Evolutionary conservation across 352 stramenopile species (phyloP).

Genomic region (Pythium plurisporium): DNA sequence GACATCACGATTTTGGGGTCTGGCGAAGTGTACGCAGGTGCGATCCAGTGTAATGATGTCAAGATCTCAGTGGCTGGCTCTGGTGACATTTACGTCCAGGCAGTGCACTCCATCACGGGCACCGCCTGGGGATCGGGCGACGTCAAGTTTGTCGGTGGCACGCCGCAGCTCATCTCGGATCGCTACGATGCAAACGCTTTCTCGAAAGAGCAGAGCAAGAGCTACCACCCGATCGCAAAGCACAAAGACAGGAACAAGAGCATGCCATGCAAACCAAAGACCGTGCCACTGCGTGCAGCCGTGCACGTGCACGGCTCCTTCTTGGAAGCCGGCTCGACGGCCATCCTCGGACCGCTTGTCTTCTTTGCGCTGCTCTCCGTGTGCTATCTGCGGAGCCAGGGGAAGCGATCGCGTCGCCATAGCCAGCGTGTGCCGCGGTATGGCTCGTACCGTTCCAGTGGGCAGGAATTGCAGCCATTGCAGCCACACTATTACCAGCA

Average conservation of each 20-base stretch:
- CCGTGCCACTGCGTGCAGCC: slow-evolving; percentile 1
- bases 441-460: neutral
- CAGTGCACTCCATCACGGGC: slow-evolving; percentile 11
- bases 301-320: slow-evolving; percentile 8
- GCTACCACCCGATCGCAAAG: slow-evolving; percentile 26
- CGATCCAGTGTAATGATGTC: slow-evolving; percentile 11
- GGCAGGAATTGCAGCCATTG: slow-evolving; percentile 10
- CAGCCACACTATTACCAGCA: neutral
- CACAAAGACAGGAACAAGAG: slow-evolving; percentile 1
- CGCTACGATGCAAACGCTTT: slow-evolving; percentile 18
- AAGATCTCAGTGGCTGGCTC: slow-evolving; percentile 12
- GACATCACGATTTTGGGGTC: slow-evolving; percentile 11
- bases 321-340: neutral
- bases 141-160: slow-evolving; percentile 22
- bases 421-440: slow-evolving; percentile 5
- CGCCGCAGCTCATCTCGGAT: slow-evolving; percentile 21
- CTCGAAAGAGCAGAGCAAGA: slow-evolving; percentile 11
- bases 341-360: slow-evolving; percentile 4
- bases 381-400: slow-evolving; percentile 21
- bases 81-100: slow-evolving; percentile 15
- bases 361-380: slow-evolving; percentile 18
- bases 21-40: slow-evolving; percentile 10
- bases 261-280: neutral
- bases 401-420: slow-evolving; percentile 10
- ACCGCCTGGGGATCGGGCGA: slow-evolving; percentile 15